A percentile compares a stretch with the other conserved stretches of the same genome.
These are phyloP conservation scores for Agaricus sinodeliciosus DNA, from an alignment of 768 basidiomycete genomes.

Conservation along the genomic window DNA sequence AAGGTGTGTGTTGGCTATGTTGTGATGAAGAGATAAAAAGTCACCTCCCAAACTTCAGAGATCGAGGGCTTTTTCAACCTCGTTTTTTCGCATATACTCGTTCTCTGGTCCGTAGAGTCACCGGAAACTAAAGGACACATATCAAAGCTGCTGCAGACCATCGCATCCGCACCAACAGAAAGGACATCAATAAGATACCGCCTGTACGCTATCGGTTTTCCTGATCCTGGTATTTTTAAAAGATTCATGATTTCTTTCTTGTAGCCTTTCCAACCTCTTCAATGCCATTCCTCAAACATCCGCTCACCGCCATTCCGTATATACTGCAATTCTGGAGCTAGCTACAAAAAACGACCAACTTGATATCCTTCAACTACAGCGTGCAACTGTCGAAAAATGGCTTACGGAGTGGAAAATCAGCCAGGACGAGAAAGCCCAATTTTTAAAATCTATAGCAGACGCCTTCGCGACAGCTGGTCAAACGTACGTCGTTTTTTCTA, in stretches of 20 bases:
- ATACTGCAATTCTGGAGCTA: conserved; percentile 51
- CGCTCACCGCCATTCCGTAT: conserved; percentile 55
- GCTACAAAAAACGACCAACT: conserved; percentile 58
- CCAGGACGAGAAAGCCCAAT: conserved; percentile 52
- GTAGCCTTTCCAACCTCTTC: conserved; percentile 76
- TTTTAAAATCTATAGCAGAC: conserved; percentile 59
- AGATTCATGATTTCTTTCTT: not conserved
- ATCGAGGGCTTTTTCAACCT: conserved; percentile 88
- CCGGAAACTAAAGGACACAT: conserved; percentile 49
- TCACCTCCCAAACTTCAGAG: conserved; percentile 26
- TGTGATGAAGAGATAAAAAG: conserved; percentile 4
- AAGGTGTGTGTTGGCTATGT: conserved; percentile 39
- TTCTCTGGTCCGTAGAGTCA: conserved; percentile 48
- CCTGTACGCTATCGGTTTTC: conserved; percentile 41
- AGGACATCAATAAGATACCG: conserved; percentile 64
- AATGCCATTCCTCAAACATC: conserved; percentile 68
- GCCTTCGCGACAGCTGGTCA: conserved; percentile 51
- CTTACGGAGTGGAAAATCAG: conserved; percentile 68
- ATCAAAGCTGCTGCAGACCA: conserved; percentile 41
- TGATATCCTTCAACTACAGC: conserved; percentile 51
- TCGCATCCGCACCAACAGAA: conserved; percentile 48
- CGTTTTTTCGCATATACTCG: conserved; percentile 64
- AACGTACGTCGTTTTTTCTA: conserved; percentile 37
- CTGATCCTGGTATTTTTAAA: conserved; percentile 7
- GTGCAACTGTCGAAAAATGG: conserved; percentile 67